Base-by-base conservation (phyloP, 352 stramenopile species). In the Phytopythium litorale region DNA sequence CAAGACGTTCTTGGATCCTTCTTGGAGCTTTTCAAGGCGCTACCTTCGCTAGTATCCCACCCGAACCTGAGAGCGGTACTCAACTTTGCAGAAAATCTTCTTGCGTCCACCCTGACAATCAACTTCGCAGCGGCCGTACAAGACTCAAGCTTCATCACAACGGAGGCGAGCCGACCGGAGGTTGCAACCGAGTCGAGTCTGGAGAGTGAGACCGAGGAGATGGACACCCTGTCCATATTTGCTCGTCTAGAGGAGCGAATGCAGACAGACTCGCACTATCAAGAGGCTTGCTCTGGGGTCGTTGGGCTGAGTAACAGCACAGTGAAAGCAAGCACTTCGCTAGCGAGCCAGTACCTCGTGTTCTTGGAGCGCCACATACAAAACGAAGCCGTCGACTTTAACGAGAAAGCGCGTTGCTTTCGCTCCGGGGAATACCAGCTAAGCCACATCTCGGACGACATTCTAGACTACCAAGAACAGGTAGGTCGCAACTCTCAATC, bases 311-410 rank as follows among this genome's bases (percentile, higher is more conserved):
- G 72, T 3, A 58, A 55, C 15, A 82, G 62, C 40, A 61, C 63
- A 1, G 54, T 72, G 0, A n/a, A 70, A 28, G 71, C 68, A 0
- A 64, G 70, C 0, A 33, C 57, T 2, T 48, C 59, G 9, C 73
- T 90, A 16, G 64, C 63, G 13, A 42, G 60, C 11, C 73, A 62
- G 33, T 92, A 88, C 46, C 21, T 68, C 0, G 35, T 65, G 3
- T 33, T 81, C 7, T 60, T 88, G 4, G 46, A 68, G 7, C 64
- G 70, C 11, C 79, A 77, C 18, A 64, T 66, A 0, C 63, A 65
- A 13, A 90, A 89, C 57, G 65, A 88, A 50, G 60, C 45, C 5
- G 65, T 84, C 23, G 63, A 78, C 37, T 89, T 89, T 58, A 76
- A 86, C 3, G 7, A 67, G 3, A 79, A 87, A 49, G 66, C 66